phyloP scores from a whole-genome alignment of 129 eudicot genomes.

The Lactuca saligna region DNA sequence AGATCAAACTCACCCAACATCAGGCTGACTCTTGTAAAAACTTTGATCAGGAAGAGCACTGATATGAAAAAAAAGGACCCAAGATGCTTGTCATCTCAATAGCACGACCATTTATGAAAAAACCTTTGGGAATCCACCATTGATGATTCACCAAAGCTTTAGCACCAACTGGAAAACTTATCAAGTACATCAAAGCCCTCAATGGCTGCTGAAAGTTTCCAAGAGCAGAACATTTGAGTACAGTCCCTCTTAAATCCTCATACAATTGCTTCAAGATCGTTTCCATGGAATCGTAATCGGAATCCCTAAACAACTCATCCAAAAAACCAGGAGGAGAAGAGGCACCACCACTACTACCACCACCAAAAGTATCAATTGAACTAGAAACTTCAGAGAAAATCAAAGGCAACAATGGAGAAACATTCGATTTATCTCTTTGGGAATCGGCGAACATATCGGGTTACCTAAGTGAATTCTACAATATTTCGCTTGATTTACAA shows the following conservation, averaged over 20 bases:
- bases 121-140: constrained; percentile 91
- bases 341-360: constrained; percentile 44
- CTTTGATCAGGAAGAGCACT: constrained; percentile 91
- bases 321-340: constrained; percentile 71
- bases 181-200: constrained; percentile 74
- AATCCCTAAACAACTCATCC: constrained; percentile 75
- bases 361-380: constrained; percentile 63
- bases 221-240: constrained; percentile 80
- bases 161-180: constrained; percentile 72
- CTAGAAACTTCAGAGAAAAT: constrained; percentile 66
- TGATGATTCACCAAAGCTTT: constrained; percentile 77
- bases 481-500: constrained; percentile 75
- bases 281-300: constrained; percentile 82
- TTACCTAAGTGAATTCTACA: constrained; percentile 84
- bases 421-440: constrained; percentile 33
- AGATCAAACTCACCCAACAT: constrained; percentile 76
- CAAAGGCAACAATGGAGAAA: constrained; percentile 72
- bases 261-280: constrained; percentile 78
- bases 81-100: constrained; percentile 92
- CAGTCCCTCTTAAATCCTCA: constrained; percentile 89
- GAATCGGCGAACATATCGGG: constrained; percentile 73
- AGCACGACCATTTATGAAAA: constrained; percentile 73
- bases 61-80: constrained; percentile 94
- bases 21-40: constrained; percentile 82
- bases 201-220: constrained; percentile 97